phyloP scores from a whole-genome alignment of 2,329 filamentous ascomycete species.

The Periconia digitata region DNA sequence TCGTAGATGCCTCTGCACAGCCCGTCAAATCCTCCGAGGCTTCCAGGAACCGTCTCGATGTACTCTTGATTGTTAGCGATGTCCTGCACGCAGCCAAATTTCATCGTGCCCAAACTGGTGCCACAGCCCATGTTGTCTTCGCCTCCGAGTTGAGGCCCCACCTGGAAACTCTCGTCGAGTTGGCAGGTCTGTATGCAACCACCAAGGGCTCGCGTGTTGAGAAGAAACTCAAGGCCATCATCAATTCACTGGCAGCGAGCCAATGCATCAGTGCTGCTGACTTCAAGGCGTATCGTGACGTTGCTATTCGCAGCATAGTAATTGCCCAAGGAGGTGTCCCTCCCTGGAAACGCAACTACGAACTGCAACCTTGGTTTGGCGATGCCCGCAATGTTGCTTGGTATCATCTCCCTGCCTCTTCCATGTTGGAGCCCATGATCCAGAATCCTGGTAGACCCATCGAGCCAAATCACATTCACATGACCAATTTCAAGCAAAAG shows the following conservation, averaged over 20 bases:
- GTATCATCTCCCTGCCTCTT: conserved; percentile 81
- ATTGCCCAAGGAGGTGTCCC: conserved; percentile 27
- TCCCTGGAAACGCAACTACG: conserved; percentile 61
- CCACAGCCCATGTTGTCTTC: conserved; percentile 12
- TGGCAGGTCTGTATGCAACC: conserved; percentile 57
- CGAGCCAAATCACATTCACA: conserved; percentile 65
- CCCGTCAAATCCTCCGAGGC: conserved; percentile 47
- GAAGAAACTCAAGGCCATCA: conserved; percentile 58
- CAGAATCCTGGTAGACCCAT: conserved; percentile 76
- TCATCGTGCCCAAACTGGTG: conserved; percentile 2
- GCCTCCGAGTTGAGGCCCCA: conserved; percentile 52
- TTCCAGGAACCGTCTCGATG: conserved; percentile 70
- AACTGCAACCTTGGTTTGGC: conserved; percentile 76
- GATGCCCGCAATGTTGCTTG: conserved; percentile 67
- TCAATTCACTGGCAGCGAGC: conserved; percentile 71
- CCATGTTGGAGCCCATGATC: conserved; percentile 76
- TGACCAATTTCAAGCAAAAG: conserved; percentile 66
- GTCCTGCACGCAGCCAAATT: conserved; percentile 58
- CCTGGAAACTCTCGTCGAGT: conserved; percentile 63
- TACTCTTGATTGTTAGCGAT: conserved; percentile 80
- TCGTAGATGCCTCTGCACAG: conserved; percentile 16
- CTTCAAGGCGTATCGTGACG: conserved; percentile 61
- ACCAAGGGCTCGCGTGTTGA: conserved; percentile 66
- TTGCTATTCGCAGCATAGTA: conserved; percentile 51
- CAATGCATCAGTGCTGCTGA: conserved; percentile 61